phyloP scores from a whole-genome alignment of 352 stramenopile genomes.

The Pythium sp. region DNA sequence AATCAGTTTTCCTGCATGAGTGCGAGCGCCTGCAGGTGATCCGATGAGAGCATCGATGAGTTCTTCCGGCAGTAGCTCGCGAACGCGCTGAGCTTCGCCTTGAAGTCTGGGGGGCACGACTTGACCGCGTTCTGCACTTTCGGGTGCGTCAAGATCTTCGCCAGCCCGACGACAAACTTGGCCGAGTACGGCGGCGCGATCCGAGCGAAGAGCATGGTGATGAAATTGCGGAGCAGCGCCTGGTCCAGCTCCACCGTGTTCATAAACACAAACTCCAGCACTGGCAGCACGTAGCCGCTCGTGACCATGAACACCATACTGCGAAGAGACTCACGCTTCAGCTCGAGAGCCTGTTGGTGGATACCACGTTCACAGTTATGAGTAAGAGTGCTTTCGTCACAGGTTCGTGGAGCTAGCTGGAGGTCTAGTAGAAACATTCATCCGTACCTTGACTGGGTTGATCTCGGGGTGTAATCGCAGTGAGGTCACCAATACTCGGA shows the following conservation, averaged over 20 bases:
- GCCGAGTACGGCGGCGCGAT: conserved; percentile 75
- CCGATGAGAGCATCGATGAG: conserved; percentile 43
- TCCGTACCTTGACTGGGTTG: conserved; percentile 74
- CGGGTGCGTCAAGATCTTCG: conserved; percentile 76
- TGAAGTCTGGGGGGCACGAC: conserved; percentile 73
- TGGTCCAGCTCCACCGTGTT: conserved; percentile 84
- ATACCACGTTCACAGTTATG: too few species aligned
- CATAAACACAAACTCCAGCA: conserved; percentile 79
- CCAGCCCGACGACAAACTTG: conserved; percentile 68
- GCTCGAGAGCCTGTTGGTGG: conserved; percentile 51
- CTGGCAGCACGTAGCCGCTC: conserved; percentile 79
- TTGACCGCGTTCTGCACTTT: conserved; percentile 85
- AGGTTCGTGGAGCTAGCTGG: background rate
- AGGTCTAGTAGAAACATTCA: background rate
- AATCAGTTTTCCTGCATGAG: conserved; percentile 39
- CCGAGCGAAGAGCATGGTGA: conserved; percentile 72
- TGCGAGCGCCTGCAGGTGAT: conserved; percentile 63
- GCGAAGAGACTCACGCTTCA: conserved; percentile 80
- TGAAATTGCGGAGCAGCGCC: conserved; percentile 81
- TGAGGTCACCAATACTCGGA: conserved; percentile 73
- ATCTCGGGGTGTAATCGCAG: conserved; percentile 72
- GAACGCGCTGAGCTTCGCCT: conserved; percentile 69
- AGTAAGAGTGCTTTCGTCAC: background rate
- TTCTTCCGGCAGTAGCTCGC: conserved; percentile 71
- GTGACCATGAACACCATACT: conserved; percentile 89